A percentile compares a stretch with the other conserved stretches of the same genome.
Conservation (phyloP, 805 yeast genomes). For the Cyberlindnera japonica region DNA sequence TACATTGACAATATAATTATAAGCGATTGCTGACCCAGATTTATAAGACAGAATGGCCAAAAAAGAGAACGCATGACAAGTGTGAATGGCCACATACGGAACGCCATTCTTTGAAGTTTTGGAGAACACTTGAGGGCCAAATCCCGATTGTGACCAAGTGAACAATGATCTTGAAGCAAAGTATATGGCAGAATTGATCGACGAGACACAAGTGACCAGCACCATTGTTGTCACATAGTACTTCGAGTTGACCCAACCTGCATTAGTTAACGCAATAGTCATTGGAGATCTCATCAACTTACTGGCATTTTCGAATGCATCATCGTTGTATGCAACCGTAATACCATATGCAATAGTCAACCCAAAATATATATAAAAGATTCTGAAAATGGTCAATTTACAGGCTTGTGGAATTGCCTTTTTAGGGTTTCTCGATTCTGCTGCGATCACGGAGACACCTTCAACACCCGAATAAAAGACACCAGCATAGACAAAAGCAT, state of each 20-base stretch:
- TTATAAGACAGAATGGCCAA: conserved; percentile 54
- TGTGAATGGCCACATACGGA: conserved; percentile 58
- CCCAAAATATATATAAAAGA: conserved; percentile 58
- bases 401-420: conserved; percentile 69
- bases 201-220: conserved; percentile 59
- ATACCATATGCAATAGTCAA: conserved; percentile 65
- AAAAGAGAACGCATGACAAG: conserved; percentile 57
- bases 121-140: conserved; percentile 54
- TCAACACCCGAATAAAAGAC: conserved; percentile 79
- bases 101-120: conserved; percentile 55
- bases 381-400: conserved; percentile 61
- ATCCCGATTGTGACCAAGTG: conserved; percentile 57
- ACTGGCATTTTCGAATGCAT: conserved; percentile 34
- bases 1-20: conserved; percentile 67
- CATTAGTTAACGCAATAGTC: conserved; percentile 62
- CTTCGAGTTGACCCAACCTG: conserved; percentile 64
- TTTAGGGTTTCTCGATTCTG: conserved; percentile 68
- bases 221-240: conserved; percentile 68
- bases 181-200: conserved; percentile 66
- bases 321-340: conserved; percentile 65
- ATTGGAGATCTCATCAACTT: conserved; percentile 61
- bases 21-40: conserved; percentile 52
- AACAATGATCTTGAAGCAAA: conserved; percentile 67
- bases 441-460: conserved; percentile 67
- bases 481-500: conserved; percentile 64